Percentiles rank a stretch among this genome's conserved stretches.
phyloP scores from a whole-genome alignment of 768 basidiomycete species.

The Mycena albidolilacea region DNA sequence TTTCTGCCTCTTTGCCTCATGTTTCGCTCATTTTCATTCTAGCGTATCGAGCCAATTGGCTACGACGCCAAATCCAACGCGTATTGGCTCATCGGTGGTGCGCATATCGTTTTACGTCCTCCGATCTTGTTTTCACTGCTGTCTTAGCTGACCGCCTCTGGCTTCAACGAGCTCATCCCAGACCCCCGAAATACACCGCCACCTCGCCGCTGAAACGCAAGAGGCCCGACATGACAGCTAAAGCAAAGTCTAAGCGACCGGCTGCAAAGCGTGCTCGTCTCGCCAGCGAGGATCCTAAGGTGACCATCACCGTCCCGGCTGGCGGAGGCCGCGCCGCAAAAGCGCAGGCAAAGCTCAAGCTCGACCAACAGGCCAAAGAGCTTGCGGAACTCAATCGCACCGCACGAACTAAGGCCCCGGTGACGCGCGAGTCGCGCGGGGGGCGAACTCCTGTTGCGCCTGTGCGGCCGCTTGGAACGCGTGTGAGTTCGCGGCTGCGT shows the following conservation, averaged over 20 bases:
- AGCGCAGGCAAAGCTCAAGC: conserved; percentile 76
- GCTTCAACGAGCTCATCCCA: conserved; percentile 83
- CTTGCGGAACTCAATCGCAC: conserved; percentile 74
- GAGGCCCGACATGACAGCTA: conserved; percentile 16
- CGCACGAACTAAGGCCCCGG: conserved; percentile 46
- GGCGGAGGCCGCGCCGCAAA: conserved; percentile 77
- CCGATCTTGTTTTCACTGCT: conserved; percentile 22
- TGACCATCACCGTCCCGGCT: conserved; percentile 46
- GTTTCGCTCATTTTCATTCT: conserved; percentile 26
- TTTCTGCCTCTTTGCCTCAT: conserved; percentile 3
- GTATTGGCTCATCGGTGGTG: conserved; percentile 90
- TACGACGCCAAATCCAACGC: conserved; percentile 85
- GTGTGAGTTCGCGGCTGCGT: conserved; percentile 77
- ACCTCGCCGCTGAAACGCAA: conserved; percentile 58
- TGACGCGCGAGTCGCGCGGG: conserved; percentile 27
- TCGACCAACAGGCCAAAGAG: conserved; percentile 79
- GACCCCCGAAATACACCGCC: conserved; percentile 53
- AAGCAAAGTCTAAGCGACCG: conserved; percentile 42
- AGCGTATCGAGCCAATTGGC: conserved; percentile 91
- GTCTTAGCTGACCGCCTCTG: conserved; percentile 82
- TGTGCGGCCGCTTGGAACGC: conserved; percentile 65
- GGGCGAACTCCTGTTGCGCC: conserved; percentile 34
- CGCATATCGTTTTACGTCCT: conserved; percentile 40
- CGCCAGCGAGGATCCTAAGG: conserved; percentile 24
- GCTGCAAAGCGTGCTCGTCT: conserved; percentile 37